Evolutionary conservation across 1,284 basidiomycete species (phyloP).

Genomic region (Pseudozyma pruni): DNA sequence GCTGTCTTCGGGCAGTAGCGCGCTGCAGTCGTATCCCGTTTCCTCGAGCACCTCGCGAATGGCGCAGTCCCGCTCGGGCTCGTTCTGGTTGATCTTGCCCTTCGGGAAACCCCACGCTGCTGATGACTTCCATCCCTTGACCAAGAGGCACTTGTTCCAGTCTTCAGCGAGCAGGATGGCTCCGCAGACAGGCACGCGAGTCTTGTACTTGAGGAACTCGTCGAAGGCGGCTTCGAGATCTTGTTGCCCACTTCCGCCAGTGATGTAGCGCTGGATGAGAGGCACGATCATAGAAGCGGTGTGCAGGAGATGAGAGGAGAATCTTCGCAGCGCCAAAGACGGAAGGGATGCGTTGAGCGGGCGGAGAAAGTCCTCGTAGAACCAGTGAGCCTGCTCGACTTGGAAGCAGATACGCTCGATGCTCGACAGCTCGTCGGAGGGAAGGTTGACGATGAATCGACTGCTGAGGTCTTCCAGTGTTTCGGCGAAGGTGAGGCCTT

Average conservation of each 20-base stretch:
- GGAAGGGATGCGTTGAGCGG: slow-evolving; percentile 84
- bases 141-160: slow-evolving; percentile 76
- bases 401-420: slow-evolving; percentile 97
- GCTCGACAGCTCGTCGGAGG: slow-evolving; percentile 88
- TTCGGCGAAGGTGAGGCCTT: slow-evolving; percentile 57
- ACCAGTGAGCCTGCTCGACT: slow-evolving; percentile 99
- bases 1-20: slow-evolving; percentile 55
- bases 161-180: slow-evolving; percentile 91
- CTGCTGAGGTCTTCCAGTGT: slow-evolving; percentile 69
- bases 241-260: slow-evolving; percentile 51
- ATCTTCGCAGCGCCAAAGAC: slow-evolving; percentile 80
- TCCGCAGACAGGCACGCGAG: slow-evolving; percentile 96
- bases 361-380: slow-evolving; percentile 98
- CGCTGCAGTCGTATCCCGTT: slow-evolving; percentile 64
- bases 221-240: slow-evolving; percentile 64
- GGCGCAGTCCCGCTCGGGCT: slow-evolving; percentile 70
- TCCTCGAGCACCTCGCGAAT: slow-evolving; percentile 72
- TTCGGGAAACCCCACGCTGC: slow-evolving; percentile 98
- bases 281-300: slow-evolving; percentile 62
- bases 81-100: slow-evolving; percentile 97
- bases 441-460: slow-evolving; percentile 96
- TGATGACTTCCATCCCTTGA: slow-evolving; percentile 96
- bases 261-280: slow-evolving; percentile 64
- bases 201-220: slow-evolving; percentile 80
- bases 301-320: slow-evolving; percentile 85